Base-by-base conservation (phyloP, 202 grass and related monocot genomes). In the Carex arenaria region DNA sequence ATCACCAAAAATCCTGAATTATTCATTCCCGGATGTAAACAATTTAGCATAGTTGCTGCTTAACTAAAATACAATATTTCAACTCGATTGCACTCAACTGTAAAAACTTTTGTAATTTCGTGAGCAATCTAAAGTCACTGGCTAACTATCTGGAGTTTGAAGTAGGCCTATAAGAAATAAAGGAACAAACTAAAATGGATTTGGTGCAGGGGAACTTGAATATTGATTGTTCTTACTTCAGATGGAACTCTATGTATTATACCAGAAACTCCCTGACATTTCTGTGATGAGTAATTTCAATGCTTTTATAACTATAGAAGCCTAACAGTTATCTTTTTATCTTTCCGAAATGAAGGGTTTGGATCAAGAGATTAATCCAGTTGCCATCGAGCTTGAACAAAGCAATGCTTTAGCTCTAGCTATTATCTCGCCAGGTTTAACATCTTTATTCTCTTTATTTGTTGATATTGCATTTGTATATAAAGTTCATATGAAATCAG, bases 391-490 rank as follows among this genome's bases (percentile, higher is more conserved):
- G 32, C 86, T 98, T 80, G 92, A 98, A 80, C 80, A 89, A 86
- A 93, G 82, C 63, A 98, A 95, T 86, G 91, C 91, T 82, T 89
- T 90, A 53, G 95, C 95, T 85, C 89, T 95, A 79, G 92, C 92
- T 78, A 95, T 98, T 60, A 88, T 93, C 31, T 67, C 82, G 61
- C 89, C 92, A 95, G 95, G 95, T 98, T 86, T n/a, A 40, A 45
- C 26, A 77, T 77, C 3, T 36, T 5, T 19, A 17, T 51, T 72
- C 15, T 66, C 61, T 54, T 54, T 51, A n/a, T 72, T 11, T 10
- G 4, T 67, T 32, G 19, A 34, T 72, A 72, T 20, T 3, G 7
- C 63, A 34, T 63, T 45, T 64, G 23, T 59, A 31, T 42, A 72
- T 30, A 2, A 22, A 43, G 13, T 40, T 32, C 0, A 4, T 78